A percentile compares a stretch with the other conserved stretches of the same genome.
Conservation (phyloP, 768 basidiomycete species). For the Mycena capillaripes region DNA sequence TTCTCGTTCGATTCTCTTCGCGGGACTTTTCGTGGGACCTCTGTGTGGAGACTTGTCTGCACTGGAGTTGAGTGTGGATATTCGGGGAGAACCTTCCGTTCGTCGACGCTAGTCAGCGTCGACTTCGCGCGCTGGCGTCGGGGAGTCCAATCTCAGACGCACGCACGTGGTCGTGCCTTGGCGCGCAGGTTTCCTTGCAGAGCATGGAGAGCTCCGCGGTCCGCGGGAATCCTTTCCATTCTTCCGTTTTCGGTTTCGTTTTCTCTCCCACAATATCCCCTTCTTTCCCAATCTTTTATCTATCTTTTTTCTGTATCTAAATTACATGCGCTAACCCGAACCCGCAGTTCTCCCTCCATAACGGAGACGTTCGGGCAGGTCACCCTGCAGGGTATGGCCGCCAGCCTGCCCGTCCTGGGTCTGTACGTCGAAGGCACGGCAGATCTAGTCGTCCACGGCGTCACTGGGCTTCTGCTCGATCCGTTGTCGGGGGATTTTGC, state of each 20-base stretch:
- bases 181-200: too few species aligned
- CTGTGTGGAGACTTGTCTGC: not conserved
- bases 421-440: conserved; percentile 32
- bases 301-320: not conserved
- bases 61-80: too few species aligned
- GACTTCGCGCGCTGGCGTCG: too few species aligned
- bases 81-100: too few species aligned
- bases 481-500: not conserved
- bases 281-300: not conserved
- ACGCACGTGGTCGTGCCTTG: too few species aligned
- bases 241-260: too few species aligned
- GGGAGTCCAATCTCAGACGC: too few species aligned
- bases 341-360: conserved; percentile 21
- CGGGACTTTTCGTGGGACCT: too few species aligned
- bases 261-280: not conserved
- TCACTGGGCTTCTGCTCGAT: conserved; percentile 1
- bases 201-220: too few species aligned
- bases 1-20: not conserved
- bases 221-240: too few species aligned
- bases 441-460: conserved; percentile 23
- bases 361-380: conserved; percentile 35
- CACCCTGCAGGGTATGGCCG: conserved; percentile 35
- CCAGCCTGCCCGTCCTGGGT: conserved; percentile 29
- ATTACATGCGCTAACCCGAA: not conserved
- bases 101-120: too few species aligned